Evolutionary conservation across 345 rosid species (phyloP), one percentile per base, ranked within the genome.

Genomic region (Brassica cretica): DNA sequence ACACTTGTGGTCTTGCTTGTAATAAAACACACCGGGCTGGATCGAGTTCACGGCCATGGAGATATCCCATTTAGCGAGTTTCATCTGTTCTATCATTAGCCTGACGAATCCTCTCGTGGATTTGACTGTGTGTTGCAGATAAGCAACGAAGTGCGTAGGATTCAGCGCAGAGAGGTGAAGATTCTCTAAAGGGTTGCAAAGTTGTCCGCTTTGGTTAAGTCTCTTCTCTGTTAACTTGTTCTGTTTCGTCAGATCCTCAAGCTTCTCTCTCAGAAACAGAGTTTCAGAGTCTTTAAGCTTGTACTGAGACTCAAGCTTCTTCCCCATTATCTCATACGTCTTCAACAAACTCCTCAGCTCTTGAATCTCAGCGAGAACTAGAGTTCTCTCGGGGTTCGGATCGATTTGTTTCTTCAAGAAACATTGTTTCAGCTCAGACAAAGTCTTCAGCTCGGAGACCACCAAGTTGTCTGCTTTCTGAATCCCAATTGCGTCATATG

Each of bases 401-500:
- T 93, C 96, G 8, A 77, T 81, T 62, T 93, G 97, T 75, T 90
- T 95, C 84, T 89, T 91, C 79, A 87, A 69, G 73, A 79, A 90
- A 73, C 93, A 84, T 49, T 83, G 96, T 88, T 95, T 95, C 82
- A 95, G 63, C 75, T 91, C 96, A 2, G 98, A 91, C 84, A 95
- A 77, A 15, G 81, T 86, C 86, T 89, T 91, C 75, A 95, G 71
- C 80, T 91, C 90, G 0, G 88, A 73, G 1, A 95, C 88, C 0
- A 95, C 83, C 77, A 76, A 76, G 60, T 71, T 80, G 71, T 95
- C 99, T 8, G 99, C 85, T 11, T 84, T 81, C 65, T 90, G 96
- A 76, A 95, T 90, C 74, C 89, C 91, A 0, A 86, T 96, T 0
- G 86, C 84, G 71, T 95, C 94, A 64, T 91, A 95, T 1, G 99